Evolutionary conservation across 2,329 filamentous ascomycete species (phyloP).

Genomic region (Colletotrichum sp.): DNA sequence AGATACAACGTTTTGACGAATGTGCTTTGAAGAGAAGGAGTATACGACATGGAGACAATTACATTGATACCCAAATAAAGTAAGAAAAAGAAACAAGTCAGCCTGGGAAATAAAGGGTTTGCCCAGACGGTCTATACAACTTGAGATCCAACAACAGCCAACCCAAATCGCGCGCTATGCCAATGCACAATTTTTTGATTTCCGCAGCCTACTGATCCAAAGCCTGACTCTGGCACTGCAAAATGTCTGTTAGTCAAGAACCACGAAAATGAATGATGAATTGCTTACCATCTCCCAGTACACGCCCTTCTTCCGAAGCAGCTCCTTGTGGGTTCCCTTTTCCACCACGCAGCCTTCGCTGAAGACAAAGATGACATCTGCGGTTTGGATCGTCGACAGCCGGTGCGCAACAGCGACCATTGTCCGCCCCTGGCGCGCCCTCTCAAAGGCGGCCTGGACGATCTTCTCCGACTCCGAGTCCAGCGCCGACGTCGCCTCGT

Average conservation of each 20-base stretch:
- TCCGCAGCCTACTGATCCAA: slow-evolving; percentile 14
- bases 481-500: slow-evolving; percentile 62
- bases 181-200: neutral
- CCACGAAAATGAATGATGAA: neutral
- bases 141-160: neutral
- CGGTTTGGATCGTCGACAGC: slow-evolving; percentile 46
- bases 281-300: slow-evolving; percentile 23
- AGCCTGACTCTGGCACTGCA: slow-evolving; percentile 22
- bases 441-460: slow-evolving; percentile 47
- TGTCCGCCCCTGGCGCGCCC: slow-evolving; percentile 33
- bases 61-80: neutral
- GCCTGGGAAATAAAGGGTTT: neutral
- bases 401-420: slow-evolving; percentile 48
- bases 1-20: neutral
- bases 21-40: neutral
- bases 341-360: slow-evolving; percentile 45
- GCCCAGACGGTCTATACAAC: neutral
- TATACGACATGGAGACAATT: neutral
- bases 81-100: neutral
- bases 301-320: slow-evolving; percentile 12
- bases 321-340: slow-evolving; percentile 39
- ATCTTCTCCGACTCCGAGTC: slow-evolving; percentile 60
- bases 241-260: neutral
- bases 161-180: neutral
- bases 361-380: slow-evolving; percentile 50